A percentile compares a stretch with the other conserved stretches of the same genome.
Evolutionary conservation across 345 rosid species (phyloP).

Genomic region (Brassica napus): DNA sequence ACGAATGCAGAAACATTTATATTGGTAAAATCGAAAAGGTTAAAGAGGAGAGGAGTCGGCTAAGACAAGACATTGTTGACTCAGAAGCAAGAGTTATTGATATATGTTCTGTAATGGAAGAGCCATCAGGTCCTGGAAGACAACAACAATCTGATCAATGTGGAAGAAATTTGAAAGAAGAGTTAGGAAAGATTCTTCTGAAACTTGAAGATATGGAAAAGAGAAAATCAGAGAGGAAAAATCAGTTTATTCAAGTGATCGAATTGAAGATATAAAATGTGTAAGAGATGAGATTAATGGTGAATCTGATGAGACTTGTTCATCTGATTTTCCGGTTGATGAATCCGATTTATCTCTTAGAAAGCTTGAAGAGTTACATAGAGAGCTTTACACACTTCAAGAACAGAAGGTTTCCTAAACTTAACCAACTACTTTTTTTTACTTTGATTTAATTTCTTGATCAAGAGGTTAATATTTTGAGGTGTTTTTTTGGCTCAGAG

Average conservation of each 20-base stretch:
- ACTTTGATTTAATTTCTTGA: neutral
- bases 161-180: constrained; percentile 76
- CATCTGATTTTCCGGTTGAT: constrained; percentile 47
- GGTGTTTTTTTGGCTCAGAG: constrained; percentile 45
- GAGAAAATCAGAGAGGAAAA: constrained; percentile 73
- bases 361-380: constrained; percentile 76
- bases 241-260: constrained; percentile 68
- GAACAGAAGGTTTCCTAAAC: constrained; percentile 57
- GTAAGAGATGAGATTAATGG: constrained; percentile 65
- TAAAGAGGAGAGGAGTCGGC: constrained; percentile 57
- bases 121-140: constrained; percentile 73
- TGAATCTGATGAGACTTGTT: constrained; percentile 39
- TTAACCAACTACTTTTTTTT: neutral
- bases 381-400: constrained; percentile 65
- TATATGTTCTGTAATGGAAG: constrained; percentile 85
- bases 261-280: constrained; percentile 57
- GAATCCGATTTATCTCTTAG: constrained; percentile 77
- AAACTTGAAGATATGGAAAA: constrained; percentile 86
- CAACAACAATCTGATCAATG: constrained; percentile 72
- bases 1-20: constrained; percentile 79
- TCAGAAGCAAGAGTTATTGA: constrained; percentile 77
- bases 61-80: constrained; percentile 73
- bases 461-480: neutral
- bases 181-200: constrained; percentile 64
- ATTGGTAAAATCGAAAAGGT: constrained; percentile 68